Conservation (phyloP, 805 yeast species). For the Candida adriatica region DNA sequence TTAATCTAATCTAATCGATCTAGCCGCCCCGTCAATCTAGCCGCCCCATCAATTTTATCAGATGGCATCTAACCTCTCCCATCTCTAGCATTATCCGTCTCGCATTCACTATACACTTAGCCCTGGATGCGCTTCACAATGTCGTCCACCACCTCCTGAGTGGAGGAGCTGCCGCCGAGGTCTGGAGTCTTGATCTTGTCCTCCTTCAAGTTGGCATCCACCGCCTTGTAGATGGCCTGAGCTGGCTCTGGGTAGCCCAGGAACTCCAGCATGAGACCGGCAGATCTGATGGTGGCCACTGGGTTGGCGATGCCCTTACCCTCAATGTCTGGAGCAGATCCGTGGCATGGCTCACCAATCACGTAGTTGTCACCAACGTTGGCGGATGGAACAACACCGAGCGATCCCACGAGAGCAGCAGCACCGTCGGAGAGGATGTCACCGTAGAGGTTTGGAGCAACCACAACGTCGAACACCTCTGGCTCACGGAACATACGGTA, state of each 20-base stretch:
- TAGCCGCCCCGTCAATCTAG: no score
- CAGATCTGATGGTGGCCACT: conserved; percentile 94
- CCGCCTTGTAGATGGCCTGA: conserved; percentile 87
- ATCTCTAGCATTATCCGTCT: no score
- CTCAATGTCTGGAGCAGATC: conserved; percentile 97
- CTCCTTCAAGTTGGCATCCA: conserved; percentile 84
- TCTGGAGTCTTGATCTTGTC: conserved; percentile 82
- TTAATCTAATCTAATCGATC: no score
- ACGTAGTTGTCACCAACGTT: conserved; percentile 95
- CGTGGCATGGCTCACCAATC: conserved; percentile 99
- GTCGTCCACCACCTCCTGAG: conserved; percentile 83
- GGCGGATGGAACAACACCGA: conserved; percentile 97
- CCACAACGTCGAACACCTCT: conserved; percentile 93
- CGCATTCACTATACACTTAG: no score
- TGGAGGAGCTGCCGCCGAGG: conserved; percentile 83
- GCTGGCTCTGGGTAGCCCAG: conserved; percentile 89
- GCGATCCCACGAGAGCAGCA: conserved; percentile 94
- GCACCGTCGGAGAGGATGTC: conserved; percentile 97
- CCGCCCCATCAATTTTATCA: no score
- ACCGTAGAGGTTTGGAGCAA: conserved; percentile 97
- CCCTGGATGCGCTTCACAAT: conserved; percentile 38
- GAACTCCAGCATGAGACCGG: conserved; percentile 96
- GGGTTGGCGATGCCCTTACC: conserved; percentile 95
- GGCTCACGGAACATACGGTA: conserved; percentile 99
- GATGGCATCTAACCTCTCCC: no score